Percentiles rank a stretch among this genome's conserved stretches.
Evolutionary conservation across 1,284 basidiomycete genomes (phyloP).

Genomic region (Trametes sp.): DNA sequence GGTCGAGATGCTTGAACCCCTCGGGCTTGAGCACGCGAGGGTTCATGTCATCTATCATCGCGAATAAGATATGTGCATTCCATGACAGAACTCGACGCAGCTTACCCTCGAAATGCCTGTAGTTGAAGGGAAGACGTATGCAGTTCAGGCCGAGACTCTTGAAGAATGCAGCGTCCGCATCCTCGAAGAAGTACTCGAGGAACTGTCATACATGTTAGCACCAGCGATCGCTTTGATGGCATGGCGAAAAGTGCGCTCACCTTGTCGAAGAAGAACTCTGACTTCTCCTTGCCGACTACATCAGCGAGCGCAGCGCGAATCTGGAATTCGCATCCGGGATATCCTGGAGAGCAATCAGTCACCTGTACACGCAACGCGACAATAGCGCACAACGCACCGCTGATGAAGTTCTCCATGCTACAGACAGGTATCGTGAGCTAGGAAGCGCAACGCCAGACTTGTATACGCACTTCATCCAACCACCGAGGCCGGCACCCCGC

Average conservation of each 20-base stretch:
- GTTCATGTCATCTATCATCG: constrained; percentile 61
- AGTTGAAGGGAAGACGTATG: constrained; percentile 73
- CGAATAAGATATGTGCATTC: background rate
- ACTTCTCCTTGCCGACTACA: constrained; percentile 72
- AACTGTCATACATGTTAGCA: constrained; percentile 52
- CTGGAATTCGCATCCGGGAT: constrained; percentile 69
- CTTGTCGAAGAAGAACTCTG: constrained; percentile 82
- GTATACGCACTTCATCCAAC: constrained; percentile 70
- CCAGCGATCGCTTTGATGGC: background rate
- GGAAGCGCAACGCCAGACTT: background rate
- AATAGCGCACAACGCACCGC: constrained; percentile 41
- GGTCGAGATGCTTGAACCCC: constrained; percentile 71
- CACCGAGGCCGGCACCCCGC: constrained; percentile 72
- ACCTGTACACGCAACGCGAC: too few species aligned
- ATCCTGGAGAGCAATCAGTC: constrained; percentile 44
- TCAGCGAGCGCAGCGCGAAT: constrained; percentile 73
- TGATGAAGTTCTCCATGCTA: constrained; percentile 73
- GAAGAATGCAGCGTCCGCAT: constrained; percentile 75
- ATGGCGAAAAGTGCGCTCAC: constrained; percentile 41
- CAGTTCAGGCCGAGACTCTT: constrained; percentile 76
- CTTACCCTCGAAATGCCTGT: constrained; percentile 66
- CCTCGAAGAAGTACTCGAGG: constrained; percentile 80
- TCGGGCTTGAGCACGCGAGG: constrained; percentile 65
- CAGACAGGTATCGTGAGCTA: background rate
- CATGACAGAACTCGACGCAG: background rate